Percentiles rank a stretch among this genome's conserved stretches.
Evolutionary conservation across 257 asterid species (phyloP).

Genomic region (Catharanthus roseus): DNA sequence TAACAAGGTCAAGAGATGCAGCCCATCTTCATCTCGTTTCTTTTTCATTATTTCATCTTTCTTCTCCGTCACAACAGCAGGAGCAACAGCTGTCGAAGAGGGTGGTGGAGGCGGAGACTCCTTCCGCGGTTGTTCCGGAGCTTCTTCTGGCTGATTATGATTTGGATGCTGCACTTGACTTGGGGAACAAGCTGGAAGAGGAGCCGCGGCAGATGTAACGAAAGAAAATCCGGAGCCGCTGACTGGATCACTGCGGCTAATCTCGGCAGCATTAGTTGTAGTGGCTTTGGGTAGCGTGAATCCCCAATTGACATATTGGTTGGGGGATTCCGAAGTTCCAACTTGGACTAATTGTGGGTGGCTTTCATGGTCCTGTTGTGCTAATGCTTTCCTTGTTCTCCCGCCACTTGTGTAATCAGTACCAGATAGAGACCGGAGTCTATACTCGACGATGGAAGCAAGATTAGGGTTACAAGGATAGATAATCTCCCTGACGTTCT

Average conservation of each 20-base stretch:
- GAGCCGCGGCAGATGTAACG: conserved; percentile 14
- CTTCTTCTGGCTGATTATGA: conserved; percentile 4
- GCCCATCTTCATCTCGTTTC: conserved; percentile 79
- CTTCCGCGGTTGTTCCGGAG: conserved; percentile 19
- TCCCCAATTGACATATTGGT: conserved; percentile 34
- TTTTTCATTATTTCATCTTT: conserved; percentile 54
- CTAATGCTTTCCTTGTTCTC: conserved; percentile 21
- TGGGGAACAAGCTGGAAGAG: conserved; percentile 10
- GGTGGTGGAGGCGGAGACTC: conserved; percentile 27
- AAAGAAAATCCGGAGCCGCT: conserved; percentile 21
- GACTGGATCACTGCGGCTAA: conserved; percentile 15
- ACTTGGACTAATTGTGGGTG: conserved; percentile 6
- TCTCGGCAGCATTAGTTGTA: conserved; percentile 17
- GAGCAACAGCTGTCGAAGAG: conserved; percentile 21
- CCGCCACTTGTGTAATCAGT: conserved; percentile 9
- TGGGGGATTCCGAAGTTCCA: conserved; percentile 24
- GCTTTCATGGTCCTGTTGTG: conserved; percentile 7
- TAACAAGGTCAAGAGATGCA: conserved; percentile 69
- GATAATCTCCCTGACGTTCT: conserved; percentile 81
- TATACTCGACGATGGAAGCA: conserved; percentile 62
- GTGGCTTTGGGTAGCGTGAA: conserved; percentile 13
- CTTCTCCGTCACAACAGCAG: conserved; percentile 14
- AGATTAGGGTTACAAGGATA: conserved; percentile 93
- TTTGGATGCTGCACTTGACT: conserved; percentile 2
- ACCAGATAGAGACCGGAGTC: conserved; percentile 67